Evolutionary conservation across 257 asterid genomes (phyloP).

Genomic region (Leonotis leonurus): DNA sequence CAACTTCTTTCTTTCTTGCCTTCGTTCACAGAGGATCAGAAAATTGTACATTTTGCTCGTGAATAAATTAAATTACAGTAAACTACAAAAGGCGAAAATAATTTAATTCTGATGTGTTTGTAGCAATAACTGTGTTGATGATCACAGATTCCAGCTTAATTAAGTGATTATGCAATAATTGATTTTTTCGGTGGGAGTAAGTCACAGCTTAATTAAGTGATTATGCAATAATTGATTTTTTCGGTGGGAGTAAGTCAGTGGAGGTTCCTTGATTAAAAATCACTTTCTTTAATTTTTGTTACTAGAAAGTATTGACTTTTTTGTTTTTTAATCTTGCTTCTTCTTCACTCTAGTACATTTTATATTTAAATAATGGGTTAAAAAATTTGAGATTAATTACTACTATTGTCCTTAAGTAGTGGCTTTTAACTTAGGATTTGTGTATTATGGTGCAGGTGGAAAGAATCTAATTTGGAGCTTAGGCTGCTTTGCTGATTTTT

Average conservation of each 20-base stretch:
- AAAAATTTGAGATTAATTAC: not conserved
- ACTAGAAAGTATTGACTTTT: not conserved
- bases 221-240: constrained; percentile 12
- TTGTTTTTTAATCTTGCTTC: not conserved
- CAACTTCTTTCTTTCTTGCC: not conserved
- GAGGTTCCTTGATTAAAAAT: constrained; percentile 6
- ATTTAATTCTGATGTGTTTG: too few species aligned
- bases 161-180: too few species aligned
- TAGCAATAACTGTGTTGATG: not conserved
- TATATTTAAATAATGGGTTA: not conserved
- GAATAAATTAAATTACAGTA: constrained; percentile 11
- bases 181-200: too few species aligned
- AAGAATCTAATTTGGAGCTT: too few species aligned
- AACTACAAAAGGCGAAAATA: not conserved
- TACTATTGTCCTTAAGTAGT: constrained; percentile 8
- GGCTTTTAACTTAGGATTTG: constrained; percentile 12
- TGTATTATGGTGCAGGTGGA: too few species aligned
- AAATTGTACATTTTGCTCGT: constrained; percentile 29
- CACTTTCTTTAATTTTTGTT: constrained; percentile 19
- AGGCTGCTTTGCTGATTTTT: constrained; percentile 28
- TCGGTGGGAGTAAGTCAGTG: constrained; percentile 23
- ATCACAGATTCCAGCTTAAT: not conserved
- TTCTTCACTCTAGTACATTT: not conserved
- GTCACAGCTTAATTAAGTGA: not conserved
- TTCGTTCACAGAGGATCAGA: constrained; percentile 8